phyloP scores from a whole-genome alignment of 2,329 filamentous ascomycete genomes.

The Stemphylium vesicarium region DNA sequence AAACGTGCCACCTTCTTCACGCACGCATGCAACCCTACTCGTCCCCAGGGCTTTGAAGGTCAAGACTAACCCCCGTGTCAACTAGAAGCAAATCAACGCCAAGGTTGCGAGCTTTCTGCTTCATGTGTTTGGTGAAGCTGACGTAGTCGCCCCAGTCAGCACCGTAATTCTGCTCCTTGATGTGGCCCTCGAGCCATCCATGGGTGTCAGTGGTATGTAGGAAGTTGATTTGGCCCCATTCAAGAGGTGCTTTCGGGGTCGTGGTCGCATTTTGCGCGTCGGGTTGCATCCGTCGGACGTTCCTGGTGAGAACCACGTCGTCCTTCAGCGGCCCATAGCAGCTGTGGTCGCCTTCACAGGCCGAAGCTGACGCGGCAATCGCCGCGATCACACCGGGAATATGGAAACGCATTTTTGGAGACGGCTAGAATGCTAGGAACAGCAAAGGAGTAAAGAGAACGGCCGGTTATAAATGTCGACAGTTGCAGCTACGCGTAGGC shows the following conservation, averaged over 20 bases:
- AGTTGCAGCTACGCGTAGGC: background rate
- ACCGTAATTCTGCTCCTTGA: conserved; percentile 68
- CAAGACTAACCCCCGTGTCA: conserved; percentile 59
- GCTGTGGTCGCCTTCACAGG: conserved; percentile 41
- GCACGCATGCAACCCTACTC: conserved; percentile 2
- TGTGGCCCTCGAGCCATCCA: conserved; percentile 66
- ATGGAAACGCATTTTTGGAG: conserved; percentile 18
- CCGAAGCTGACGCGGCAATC: conserved; percentile 16
- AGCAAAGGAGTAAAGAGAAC: background rate
- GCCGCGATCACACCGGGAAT: conserved; percentile 14
- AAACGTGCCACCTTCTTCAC: background rate
- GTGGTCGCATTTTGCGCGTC: conserved; percentile 51
- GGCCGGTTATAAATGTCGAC: conserved; percentile 11
- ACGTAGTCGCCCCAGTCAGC: conserved; percentile 72
- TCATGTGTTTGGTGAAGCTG: conserved; percentile 66
- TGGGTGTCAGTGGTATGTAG: conserved; percentile 69
- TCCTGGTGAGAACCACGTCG: conserved; percentile 50
- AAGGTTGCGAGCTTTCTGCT: conserved; percentile 61
- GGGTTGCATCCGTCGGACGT: conserved; percentile 54
- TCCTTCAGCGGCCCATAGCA: conserved; percentile 51
- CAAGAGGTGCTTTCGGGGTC: conserved; percentile 51
- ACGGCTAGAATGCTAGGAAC: background rate
- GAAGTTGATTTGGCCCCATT: conserved; percentile 72
- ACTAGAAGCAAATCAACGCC: conserved; percentile 66
- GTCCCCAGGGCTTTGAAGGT: background rate